Evolutionary conservation across 768 basidiomycete genomes (phyloP).

Genomic region (Lentinula guzmanii): DNA sequence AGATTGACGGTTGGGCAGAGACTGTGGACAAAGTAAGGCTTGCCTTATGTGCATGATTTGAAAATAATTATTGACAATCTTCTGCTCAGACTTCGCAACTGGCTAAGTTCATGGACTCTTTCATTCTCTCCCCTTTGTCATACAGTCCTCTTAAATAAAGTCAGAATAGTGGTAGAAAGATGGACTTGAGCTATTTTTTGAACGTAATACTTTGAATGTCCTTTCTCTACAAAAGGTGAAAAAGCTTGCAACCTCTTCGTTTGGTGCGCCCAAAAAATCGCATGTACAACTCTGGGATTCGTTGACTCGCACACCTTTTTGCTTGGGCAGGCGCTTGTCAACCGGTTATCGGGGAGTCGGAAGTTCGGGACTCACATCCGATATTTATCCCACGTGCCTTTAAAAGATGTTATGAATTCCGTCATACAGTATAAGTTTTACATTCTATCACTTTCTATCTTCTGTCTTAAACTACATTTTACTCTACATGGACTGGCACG

Average conservation of each 20-base stretch:
- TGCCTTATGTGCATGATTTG: background rate
- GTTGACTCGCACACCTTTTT: no score
- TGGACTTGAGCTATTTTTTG: background rate
- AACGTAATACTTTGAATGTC: background rate
- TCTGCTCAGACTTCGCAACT: conserved; percentile 76
- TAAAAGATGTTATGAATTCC: background rate
- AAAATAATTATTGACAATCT: background rate
- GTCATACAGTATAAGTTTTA: background rate
- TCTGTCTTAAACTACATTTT: conserved; percentile 12
- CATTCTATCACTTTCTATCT: conserved; percentile 9
- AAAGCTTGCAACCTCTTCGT: no score
- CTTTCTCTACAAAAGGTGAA: no score
- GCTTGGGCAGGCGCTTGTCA: background rate
- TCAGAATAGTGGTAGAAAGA: background rate
- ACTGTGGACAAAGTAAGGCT: conserved; percentile 77
- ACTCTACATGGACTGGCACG: conserved; percentile 46
- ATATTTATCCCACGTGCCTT: background rate
- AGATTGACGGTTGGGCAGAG: conserved; percentile 91
- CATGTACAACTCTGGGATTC: no score
- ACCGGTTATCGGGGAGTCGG: background rate
- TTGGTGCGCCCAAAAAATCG: no score
- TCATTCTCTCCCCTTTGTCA: conserved; percentile 71
- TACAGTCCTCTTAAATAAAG: conserved; percentile 81
- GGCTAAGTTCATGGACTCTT: conserved; percentile 80
- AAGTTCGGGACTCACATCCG: background rate